Evolutionary conservation across 305 asterid genomes (phyloP).

Genomic region (Rubia tinctorum): DNA sequence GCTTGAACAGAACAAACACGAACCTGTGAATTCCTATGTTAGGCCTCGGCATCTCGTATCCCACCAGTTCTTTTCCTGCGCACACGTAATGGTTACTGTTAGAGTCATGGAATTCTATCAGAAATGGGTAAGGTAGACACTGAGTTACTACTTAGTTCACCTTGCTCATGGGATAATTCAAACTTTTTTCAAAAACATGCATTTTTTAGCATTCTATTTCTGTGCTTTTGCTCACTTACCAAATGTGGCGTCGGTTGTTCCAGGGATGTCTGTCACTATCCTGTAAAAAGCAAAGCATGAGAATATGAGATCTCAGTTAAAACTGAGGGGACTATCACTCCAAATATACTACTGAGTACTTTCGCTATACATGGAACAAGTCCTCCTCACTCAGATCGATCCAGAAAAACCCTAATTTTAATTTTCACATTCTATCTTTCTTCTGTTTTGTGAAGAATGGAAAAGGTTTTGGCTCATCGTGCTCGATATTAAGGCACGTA

Average conservation of each 20-base stretch:
- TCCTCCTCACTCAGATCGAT: not conserved
- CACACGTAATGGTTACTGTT: not conserved
- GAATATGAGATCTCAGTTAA: not conserved
- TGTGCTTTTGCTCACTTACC: constrained; percentile 30
- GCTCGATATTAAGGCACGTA: no score
- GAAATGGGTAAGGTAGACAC: no score
- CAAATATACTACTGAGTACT: no score
- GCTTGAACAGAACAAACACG: constrained; percentile 67
- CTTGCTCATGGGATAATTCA: no score
- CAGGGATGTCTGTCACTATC: constrained; percentile 74
- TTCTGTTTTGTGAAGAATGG: no score
- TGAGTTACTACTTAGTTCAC: no score
- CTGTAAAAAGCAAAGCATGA: constrained; percentile 32
- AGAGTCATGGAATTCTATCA: no score
- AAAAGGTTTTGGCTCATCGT: no score
- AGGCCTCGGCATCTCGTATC: constrained; percentile 73
- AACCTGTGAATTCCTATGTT: constrained; percentile 83
- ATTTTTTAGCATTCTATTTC: not conserved
- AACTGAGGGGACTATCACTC: no score
- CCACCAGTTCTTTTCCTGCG: constrained; percentile 61
- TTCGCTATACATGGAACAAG: not conserved
- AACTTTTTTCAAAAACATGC: not conserved
- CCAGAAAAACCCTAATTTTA: constrained; percentile 1
- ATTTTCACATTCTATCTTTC: no score
- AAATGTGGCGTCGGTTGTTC: constrained; percentile 61